These are phyloP conservation scores for Aegilops sharonensis DNA, from an alignment of 176 grass and related monocot genomes.

Conservation along the genomic window DNA sequence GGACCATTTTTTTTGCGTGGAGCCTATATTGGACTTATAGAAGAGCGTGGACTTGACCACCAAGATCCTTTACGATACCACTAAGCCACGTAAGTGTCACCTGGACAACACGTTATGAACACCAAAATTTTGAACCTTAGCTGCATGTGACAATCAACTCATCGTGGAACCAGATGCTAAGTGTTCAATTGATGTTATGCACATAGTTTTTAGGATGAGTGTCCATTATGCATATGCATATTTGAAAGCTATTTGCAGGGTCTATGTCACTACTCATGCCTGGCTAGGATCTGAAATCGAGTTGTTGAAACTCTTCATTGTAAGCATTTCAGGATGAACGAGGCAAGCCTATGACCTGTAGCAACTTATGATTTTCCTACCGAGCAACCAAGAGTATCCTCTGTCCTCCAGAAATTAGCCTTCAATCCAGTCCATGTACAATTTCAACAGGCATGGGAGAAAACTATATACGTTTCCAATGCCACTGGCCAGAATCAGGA, in stretches of 20 bases:
- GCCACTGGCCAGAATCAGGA: background rate
- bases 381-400: background rate
- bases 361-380: background rate
- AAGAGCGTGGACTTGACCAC: background rate
- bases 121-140: background rate
- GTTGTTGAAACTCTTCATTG: background rate
- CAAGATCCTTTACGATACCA: background rate
- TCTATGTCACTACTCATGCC: background rate
- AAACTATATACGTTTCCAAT: background rate
- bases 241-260: background rate
- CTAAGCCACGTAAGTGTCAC: background rate
- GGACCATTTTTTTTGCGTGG: background rate
- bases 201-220: background rate
- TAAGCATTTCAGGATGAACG: background rate
- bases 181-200: background rate
- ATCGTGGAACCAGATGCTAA: background rate
- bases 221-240: background rate
- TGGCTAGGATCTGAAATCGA: background rate
- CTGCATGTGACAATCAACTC: background rate
- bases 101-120: background rate
- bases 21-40: background rate
- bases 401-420: background rate
- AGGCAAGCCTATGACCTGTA: background rate
- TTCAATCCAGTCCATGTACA: background rate
- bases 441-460: background rate